Base-by-base conservation (phyloP, 441 rosid genomes). In the Populus hybrid region DNA sequence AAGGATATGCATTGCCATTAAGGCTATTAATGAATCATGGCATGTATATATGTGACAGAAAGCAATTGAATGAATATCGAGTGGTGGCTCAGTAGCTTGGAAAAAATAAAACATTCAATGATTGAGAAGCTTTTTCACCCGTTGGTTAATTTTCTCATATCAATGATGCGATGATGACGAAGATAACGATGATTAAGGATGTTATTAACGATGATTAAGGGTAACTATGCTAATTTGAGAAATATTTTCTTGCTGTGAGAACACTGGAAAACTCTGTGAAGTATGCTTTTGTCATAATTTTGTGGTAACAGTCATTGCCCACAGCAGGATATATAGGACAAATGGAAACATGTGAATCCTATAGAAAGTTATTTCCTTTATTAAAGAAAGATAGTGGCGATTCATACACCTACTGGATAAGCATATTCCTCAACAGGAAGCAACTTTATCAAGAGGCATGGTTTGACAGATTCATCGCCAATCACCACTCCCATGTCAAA, bases 161-260 rank as follows among this genome's bases (percentile, higher is more conserved):
- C 76, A 77, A 71, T 66, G 64, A 76, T 78, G 72, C 73, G 76
- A 69, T 64, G 10, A 68, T 75, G 68, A 74, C 35, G 75, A 69
- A 31, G 70, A 69, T 45, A n/a, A 14, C 8, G 35, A 33, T 21
- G 3, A 68, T 33, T 74, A 38, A 16, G 5, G 23, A 36, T 40
- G 16, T 38, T 4, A 3, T 18, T 40, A 18, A 18, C 26, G 21
- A 21, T 21, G 9, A 64, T 33, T 33, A 6, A 1, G 36, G 36
- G 36, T 33, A 33, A 33, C 36, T 33, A 33, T 6, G 36, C 36
- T 33, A 33, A 33, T 33, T 33, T 33, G 36, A 33, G 36, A 33
- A 33, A 33, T 33, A 33, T 33, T 33, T 33, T 33, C 36, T 33
- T 33, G 36, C 36, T 33, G 36, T 33, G 36, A 33, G 36, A 33